Evolutionary conservation across 1,284 basidiomycete species (phyloP).

Genomic region (Nidula niveotomentosa): DNA sequence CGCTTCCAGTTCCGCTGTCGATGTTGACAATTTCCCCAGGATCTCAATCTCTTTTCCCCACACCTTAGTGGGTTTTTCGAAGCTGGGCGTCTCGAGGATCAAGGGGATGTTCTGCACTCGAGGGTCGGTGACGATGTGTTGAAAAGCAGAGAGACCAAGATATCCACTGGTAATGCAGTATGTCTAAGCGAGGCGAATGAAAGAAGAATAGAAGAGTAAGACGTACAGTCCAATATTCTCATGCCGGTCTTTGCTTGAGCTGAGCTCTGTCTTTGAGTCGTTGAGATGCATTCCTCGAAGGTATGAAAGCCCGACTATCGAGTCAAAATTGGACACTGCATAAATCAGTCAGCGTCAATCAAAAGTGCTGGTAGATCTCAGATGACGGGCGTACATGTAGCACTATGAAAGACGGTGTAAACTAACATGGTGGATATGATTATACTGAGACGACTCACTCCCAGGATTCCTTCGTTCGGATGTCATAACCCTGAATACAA

Average conservation of each 20-base stretch:
- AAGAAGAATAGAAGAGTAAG: conserved; percentile 2
- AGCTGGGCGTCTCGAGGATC: conserved; percentile 79
- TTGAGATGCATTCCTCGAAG: conserved; percentile 85
- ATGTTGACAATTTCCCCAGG: conserved; percentile 45
- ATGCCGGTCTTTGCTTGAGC: conserved; percentile 75
- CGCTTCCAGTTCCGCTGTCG: background rate
- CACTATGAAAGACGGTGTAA: conserved; percentile 6
- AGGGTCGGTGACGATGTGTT: conserved; percentile 67
- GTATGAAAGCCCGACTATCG: conserved; percentile 63
- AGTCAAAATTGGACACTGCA: conserved; percentile 10
- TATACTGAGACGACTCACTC: conserved; percentile 43
- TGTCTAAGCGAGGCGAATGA: background rate
- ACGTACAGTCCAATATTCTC: conserved; percentile 82
- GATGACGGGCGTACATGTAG: conserved; percentile 32
- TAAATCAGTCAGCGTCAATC: background rate
- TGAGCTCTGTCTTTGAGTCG: conserved; percentile 71
- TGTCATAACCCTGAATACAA: conserved; percentile 68
- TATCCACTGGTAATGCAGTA: conserved; percentile 49
- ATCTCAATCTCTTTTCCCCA: conserved; percentile 76
- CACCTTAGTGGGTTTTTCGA: conserved; percentile 51
- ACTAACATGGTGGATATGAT: background rate
- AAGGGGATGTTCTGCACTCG: conserved; percentile 74
- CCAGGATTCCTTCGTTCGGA: conserved; percentile 68
- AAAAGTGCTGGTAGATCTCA: background rate
- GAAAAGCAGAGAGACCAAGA: conserved; percentile 66